phyloP scores from a whole-genome alignment of 2,329 filamentous ascomycete species.

The Chrysoporthe deuterocubensis region DNA sequence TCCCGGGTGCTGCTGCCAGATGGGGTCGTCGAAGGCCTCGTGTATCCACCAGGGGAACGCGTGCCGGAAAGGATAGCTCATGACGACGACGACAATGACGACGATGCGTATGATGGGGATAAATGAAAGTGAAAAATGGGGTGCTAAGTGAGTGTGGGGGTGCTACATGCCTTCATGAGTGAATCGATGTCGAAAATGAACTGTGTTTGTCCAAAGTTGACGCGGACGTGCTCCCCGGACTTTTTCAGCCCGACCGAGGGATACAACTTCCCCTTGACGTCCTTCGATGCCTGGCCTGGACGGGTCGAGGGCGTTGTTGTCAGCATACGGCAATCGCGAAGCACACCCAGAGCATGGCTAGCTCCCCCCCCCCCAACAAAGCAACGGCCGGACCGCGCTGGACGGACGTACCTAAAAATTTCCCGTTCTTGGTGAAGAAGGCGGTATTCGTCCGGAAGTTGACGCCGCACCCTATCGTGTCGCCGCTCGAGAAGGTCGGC shows the following conservation, averaged over 20 bases:
- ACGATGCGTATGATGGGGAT: neutral
- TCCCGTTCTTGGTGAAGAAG: slow-evolving; percentile 73
- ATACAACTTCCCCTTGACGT: slow-evolving; percentile 69
- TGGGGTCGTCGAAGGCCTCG: slow-evolving; percentile 19
- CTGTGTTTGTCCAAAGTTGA: slow-evolving; percentile 72
- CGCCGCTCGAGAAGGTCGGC: slow-evolving; percentile 57
- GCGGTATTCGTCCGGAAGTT: slow-evolving; percentile 67
- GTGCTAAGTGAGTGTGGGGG: slow-evolving; percentile 11
- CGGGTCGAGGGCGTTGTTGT: slow-evolving; percentile 27
- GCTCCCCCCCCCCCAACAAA: neutral
- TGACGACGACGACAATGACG: slow-evolving; percentile 2
- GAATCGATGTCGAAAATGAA: slow-evolving; percentile 93
- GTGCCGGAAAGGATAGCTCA: neutral
- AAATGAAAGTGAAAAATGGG: slow-evolving; percentile 1
- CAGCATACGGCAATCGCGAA: slow-evolving; percentile 30
- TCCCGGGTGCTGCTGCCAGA: slow-evolving; percentile 20
- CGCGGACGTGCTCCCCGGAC: slow-evolving; percentile 62
- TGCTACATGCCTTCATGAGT: slow-evolving; percentile 70
- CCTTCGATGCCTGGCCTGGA: slow-evolving; percentile 71
- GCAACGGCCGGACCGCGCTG: neutral
- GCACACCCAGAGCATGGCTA: too few relatives aligned
- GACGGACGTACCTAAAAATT: slow-evolving; percentile 52
- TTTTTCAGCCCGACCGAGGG: slow-evolving; percentile 69
- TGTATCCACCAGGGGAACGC: slow-evolving; percentile 1
- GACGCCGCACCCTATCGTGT: slow-evolving; percentile 67